These are phyloP conservation scores for Blepharisma japonicum DNA, from an alignment of 73 alveolate genomes.

Conservation along the genomic window DNA sequence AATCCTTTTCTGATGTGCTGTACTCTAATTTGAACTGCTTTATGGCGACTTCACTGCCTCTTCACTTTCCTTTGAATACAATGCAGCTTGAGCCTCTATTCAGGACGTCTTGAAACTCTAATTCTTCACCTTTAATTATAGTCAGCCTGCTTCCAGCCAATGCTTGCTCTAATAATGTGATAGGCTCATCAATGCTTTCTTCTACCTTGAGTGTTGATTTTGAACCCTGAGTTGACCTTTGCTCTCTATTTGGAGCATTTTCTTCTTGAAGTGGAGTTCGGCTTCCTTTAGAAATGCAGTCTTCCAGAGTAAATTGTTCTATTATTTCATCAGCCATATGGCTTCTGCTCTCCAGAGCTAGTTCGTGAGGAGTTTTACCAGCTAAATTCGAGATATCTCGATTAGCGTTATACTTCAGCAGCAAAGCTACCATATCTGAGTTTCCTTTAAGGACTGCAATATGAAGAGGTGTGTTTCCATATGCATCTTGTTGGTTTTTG, in stretches of 20 bases:
- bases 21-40: constrained; percentile 83
- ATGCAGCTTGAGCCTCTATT: constrained; percentile 79
- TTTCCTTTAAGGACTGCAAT: constrained; percentile 28
- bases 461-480: constrained; percentile 26
- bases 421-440: constrained; percentile 32
- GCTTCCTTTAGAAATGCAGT: neutral
- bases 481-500: neutral
- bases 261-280: neutral
- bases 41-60: constrained; percentile 86
- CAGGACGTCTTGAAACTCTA: neutral
- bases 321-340: constrained; percentile 23
- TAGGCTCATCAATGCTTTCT: neutral
- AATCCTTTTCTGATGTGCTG: constrained; percentile 69
- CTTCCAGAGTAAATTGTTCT: constrained; percentile 23
- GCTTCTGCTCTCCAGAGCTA: neutral
- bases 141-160: neutral
- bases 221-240: constrained; percentile 17
- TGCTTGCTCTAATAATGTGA: neutral
- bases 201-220: neutral
- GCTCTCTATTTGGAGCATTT: constrained; percentile 2
- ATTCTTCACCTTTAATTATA: constrained; percentile 13
- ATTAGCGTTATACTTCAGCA: constrained; percentile 27
- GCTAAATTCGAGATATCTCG: neutral
- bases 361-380: constrained; percentile 22
- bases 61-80: constrained; percentile 88